These are phyloP conservation scores for Paragyromitra xinjiangensis DNA, from an alignment of 495 filamentous ascomycete genomes.

Conservation along the genomic window DNA sequence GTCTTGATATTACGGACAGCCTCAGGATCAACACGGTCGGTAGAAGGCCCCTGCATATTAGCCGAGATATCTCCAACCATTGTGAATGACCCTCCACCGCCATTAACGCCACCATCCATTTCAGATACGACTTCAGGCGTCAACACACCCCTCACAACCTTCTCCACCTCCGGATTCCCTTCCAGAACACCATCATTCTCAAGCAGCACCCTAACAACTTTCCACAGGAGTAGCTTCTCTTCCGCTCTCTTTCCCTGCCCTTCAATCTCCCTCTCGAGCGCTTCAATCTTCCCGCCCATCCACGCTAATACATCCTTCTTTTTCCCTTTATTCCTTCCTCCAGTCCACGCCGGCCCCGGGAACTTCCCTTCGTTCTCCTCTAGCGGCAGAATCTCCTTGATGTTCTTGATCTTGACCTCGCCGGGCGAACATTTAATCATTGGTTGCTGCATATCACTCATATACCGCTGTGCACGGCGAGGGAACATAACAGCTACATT, in stretches of 20 bases:
- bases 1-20: slow-evolving; percentile 75
- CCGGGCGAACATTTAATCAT: slow-evolving; percentile 86
- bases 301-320: slow-evolving; percentile 92
- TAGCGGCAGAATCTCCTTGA: slow-evolving; percentile 74
- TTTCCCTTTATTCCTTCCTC: slow-evolving; percentile 72
- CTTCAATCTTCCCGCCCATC: slow-evolving; percentile 77
- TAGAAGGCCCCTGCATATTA: slow-evolving; percentile 55
- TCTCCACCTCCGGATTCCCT: slow-evolving; percentile 74
- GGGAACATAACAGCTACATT: slow-evolving; percentile 85
- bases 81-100: slow-evolving; percentile 44
- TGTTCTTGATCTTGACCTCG: slow-evolving; percentile 76
- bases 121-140: slow-evolving; percentile 63
- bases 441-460: slow-evolving; percentile 72
- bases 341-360: slow-evolving; percentile 76
- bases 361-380: slow-evolving; percentile 78
- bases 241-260: slow-evolving; percentile 72
- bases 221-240: slow-evolving; percentile 89
- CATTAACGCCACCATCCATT: slow-evolving; percentile 1
- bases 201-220: slow-evolving; percentile 78
- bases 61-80: slow-evolving; percentile 51
- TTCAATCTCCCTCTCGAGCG: slow-evolving; percentile 67
- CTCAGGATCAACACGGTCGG: slow-evolving; percentile 72
- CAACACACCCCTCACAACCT: slow-evolving; percentile 76
- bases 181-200: slow-evolving; percentile 87
- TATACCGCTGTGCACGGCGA: slow-evolving; percentile 85